Percentiles rank a stretch among this genome's conserved stretches.
Conservation (phyloP, 1,284 basidiomycete genomes). For the Trametes pubescens region DNA sequence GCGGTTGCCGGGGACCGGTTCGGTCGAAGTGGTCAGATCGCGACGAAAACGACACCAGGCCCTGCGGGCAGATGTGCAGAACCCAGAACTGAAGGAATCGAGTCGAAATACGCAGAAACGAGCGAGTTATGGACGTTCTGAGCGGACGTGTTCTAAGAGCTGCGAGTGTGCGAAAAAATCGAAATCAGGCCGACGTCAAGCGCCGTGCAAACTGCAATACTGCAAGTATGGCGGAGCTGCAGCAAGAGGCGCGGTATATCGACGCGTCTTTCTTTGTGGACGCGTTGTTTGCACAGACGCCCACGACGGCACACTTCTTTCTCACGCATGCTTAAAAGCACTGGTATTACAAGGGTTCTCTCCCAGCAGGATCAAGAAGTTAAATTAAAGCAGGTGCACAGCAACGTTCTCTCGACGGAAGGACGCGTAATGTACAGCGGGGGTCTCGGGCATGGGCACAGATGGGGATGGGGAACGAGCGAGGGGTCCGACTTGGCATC, state of each 20-base stretch:
- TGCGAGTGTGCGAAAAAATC: too few relatives aligned
- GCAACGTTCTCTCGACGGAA: slow-evolving; percentile 24
- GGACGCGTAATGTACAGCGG: slow-evolving; percentile 25
- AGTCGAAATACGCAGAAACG: too few relatives aligned
- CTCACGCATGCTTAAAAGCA: not conserved
- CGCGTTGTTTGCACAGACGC: slow-evolving; percentile 29
- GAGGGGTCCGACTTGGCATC: slow-evolving; percentile 14
- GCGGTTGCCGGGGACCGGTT: too few relatives aligned
- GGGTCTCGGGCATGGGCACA: slow-evolving; percentile 12
- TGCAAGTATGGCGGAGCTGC: not conserved
- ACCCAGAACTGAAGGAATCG: too few relatives aligned
- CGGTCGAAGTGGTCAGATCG: too few relatives aligned
- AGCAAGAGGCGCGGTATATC: not conserved
- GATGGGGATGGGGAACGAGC: not conserved
- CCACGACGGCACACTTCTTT: not conserved
- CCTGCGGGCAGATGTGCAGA: too few relatives aligned
- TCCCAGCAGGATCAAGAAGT: slow-evolving; percentile 20
- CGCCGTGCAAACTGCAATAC: too few relatives aligned
- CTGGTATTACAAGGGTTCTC: slow-evolving; percentile 15
- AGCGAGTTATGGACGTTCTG: too few relatives aligned
- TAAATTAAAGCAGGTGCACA: slow-evolving; percentile 29
- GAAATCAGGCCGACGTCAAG: too few relatives aligned
- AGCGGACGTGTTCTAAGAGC: too few relatives aligned
- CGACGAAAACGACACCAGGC: too few relatives aligned
- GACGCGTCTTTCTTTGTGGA: slow-evolving; percentile 20